Base-by-base conservation (phyloP, 78 protist species). In the Dictyostelium brefeldianum region DNA sequence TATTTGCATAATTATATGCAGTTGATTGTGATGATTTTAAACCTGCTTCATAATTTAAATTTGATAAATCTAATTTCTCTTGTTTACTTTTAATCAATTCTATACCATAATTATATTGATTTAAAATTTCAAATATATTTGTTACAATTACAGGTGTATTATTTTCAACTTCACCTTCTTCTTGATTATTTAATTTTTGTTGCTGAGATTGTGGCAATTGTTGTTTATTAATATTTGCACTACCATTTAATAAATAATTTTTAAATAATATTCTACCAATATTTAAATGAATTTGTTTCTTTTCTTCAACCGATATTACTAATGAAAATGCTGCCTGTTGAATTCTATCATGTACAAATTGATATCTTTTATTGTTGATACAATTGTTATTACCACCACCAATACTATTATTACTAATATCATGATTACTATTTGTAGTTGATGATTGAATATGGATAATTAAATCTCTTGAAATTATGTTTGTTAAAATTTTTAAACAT, bases 311-410 rank as follows among this genome's bases (percentile, higher is more conserved):
- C n/a, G 47, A 46, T 11, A 83, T 10, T 20, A 83, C 91, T 20
- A 83, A 43, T 9, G 80, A 71, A 25, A 67, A 83, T 14, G 91
- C 91, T 22, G 91, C 91, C 5, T 83, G 91, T 83, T 83, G 91
- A 43, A 83, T 74, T 36, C 91, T 50, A 22, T 83, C 91, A 22
- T 83, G 91, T 6, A 73, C 91, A 43, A 83, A 83, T 20, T 43
- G 27, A 22, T 83, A 83, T 71, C 74, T 70, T 57, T 57, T n/a
- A 22, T 59, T 59, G 27, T 5, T 59, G n/a, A 22, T 20, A n/a
- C 20, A n/a, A 57, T 57, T n/a, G 8, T 6, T 57, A n/a, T 6
- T 57, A 3, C 43, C 43, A 36, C 43, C 43, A 36, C 43, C 43
- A 57, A 9, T 57, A 57, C 6, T 57, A 20, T 57, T 57, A 22